Conservation (phyloP, 208 protist species). For the Leptomonas pyrrhocoris region DNA sequence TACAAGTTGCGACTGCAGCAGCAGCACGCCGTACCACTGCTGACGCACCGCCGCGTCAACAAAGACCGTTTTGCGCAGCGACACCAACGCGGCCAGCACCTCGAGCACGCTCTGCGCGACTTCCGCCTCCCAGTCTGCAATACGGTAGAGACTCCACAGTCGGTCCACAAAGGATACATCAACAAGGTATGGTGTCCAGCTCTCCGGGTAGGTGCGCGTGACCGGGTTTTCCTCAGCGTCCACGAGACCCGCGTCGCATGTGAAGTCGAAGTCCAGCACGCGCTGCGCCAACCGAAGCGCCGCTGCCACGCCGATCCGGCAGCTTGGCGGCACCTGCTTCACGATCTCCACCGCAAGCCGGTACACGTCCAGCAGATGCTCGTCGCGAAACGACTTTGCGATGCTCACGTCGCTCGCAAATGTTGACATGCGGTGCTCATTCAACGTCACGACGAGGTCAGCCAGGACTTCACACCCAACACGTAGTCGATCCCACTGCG, state of each 20-base stretch:
- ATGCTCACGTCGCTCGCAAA: slow-evolving; percentile 37
- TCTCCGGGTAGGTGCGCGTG: slow-evolving; percentile 19
- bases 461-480: slow-evolving; percentile 36
- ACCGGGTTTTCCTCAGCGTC: slow-evolving; percentile 28
- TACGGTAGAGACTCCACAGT: slow-evolving; percentile 30
- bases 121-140: slow-evolving; percentile 21
- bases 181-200: slow-evolving; percentile 16
- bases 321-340: slow-evolving; percentile 31
- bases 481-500: slow-evolving; percentile 18
- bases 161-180: slow-evolving; percentile 27
- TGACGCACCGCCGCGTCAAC: slow-evolving; percentile 17
- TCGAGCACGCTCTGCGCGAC: slow-evolving; percentile 29
- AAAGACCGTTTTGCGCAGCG: slow-evolving; percentile 31
- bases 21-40: slow-evolving; percentile 44
- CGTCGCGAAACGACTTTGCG: slow-evolving; percentile 48
- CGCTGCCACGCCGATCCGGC: slow-evolving; percentile 2
- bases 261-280: slow-evolving; percentile 38
- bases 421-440: slow-evolving; percentile 26
- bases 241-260: slow-evolving; percentile 12
- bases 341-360: slow-evolving; percentile 35
- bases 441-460: slow-evolving; percentile 30
- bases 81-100: slow-evolving; percentile 23
- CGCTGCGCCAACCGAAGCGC: slow-evolving; percentile 21
- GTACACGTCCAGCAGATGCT: slow-evolving; percentile 50
- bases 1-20: slow-evolving; percentile 55